Percentiles rank a stretch among this genome's conserved stretches.
These are phyloP conservation scores for Musa itinerans DNA, from an alignment of 176 grass and related monocot genomes.

Conservation along the genomic window DNA sequence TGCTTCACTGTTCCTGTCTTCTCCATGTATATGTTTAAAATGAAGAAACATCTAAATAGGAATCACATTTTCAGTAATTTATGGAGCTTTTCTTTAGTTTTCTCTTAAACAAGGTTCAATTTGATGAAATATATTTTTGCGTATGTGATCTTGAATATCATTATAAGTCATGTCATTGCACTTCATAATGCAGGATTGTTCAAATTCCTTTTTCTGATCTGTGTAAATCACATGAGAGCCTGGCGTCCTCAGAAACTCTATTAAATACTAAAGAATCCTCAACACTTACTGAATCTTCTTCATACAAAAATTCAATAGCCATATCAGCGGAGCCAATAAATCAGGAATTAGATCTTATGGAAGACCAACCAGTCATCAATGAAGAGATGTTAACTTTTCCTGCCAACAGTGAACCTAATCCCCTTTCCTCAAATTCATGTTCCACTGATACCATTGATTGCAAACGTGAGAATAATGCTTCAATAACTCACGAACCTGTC, in stretches of 20 bases:
- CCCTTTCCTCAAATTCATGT: slow-evolving; percentile 5
- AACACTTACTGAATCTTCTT: slow-evolving; percentile 33
- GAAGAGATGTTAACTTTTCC: not conserved
- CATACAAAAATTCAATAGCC: slow-evolving; percentile 4
- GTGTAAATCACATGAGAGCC: slow-evolving; percentile 23
- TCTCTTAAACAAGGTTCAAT: not conserved
- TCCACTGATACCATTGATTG: slow-evolving; percentile 29
- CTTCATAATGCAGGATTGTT: slow-evolving; percentile 54
- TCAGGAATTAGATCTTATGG: slow-evolving; percentile 2
- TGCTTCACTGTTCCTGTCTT: too few relatives aligned
- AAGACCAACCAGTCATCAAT: not conserved
- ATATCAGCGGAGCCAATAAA: not conserved
- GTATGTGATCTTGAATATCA: not conserved
- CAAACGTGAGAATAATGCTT: slow-evolving; percentile 25
- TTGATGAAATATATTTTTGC: not conserved
- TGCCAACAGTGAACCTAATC: not conserved
- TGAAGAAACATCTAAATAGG: too few relatives aligned
- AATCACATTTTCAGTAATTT: too few relatives aligned
- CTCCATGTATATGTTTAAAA: too few relatives aligned
- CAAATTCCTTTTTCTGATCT: slow-evolving; percentile 53
- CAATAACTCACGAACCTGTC: slow-evolving; percentile 30
- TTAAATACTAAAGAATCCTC: slow-evolving; percentile 14
- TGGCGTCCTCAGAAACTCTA: not conserved
- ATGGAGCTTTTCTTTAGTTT: not conserved
- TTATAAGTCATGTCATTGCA: not conserved